Evolutionary conservation across 2,329 filamentous ascomycete genomes (phyloP).

Genomic region (Fusarium acutatum): DNA sequence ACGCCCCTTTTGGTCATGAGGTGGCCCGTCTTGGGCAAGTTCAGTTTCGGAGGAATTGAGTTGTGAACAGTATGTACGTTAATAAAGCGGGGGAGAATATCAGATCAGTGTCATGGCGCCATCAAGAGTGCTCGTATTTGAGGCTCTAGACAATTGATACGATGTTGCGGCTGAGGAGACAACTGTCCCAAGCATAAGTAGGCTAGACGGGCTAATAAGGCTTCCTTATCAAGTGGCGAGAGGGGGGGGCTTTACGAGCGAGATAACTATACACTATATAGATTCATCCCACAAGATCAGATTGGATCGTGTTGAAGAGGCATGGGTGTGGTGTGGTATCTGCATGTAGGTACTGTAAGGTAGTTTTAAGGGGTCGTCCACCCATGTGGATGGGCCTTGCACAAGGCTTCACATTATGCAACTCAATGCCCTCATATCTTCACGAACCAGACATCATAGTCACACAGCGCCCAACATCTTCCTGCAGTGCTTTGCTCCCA

Average conservation of each 20-base stretch:
- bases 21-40: neutral
- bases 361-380: slow-evolving; percentile 9
- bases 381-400: neutral
- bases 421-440: neutral
- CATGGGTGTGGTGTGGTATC: slow-evolving; percentile 12
- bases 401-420: slow-evolving; percentile 7
- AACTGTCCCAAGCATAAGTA: slow-evolving; percentile 10
- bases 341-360: neutral
- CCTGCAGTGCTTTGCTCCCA: neutral
- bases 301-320: slow-evolving; percentile 15
- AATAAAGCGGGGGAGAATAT: slow-evolving; percentile 18
- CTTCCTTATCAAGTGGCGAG: neutral
- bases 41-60: slow-evolving; percentile 16
- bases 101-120: slow-evolving; percentile 19
- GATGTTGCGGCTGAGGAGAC: slow-evolving; percentile 21
- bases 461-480: neutral
- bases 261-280: slow-evolving; percentile 4
- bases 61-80: neutral
- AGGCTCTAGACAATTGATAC: slow-evolving; percentile 1
- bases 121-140: slow-evolving; percentile 28
- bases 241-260: neutral
- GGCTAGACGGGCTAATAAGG: neutral
- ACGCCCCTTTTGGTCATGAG: slow-evolving; percentile 29
- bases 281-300: slow-evolving; percentile 21
- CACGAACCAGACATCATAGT: neutral